Conservation (phyloP, 2,329 filamentous ascomycete species). For the Cytospora chrysosperma region DNA sequence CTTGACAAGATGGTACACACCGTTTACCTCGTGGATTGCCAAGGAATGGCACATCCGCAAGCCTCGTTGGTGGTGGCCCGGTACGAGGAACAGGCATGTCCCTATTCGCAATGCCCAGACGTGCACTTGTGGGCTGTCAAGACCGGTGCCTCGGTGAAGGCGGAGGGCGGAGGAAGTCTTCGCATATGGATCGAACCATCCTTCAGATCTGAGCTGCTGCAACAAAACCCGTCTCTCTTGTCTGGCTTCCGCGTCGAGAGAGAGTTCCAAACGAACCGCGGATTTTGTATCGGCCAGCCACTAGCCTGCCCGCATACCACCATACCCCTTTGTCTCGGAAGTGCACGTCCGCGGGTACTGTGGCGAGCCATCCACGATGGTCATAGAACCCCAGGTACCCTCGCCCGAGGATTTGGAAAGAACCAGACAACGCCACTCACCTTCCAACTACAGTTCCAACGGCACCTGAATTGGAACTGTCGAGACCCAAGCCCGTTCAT, state of each 20-base stretch:
- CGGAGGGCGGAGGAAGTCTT: background rate
- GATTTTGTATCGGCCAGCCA: background rate
- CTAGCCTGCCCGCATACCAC: background rate
- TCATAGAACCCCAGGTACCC: background rate
- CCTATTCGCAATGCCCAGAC: background rate
- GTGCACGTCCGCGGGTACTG: background rate
- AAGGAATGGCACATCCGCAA: background rate
- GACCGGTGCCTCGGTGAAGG: background rate
- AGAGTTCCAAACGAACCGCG: background rate
- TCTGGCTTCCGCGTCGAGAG: background rate
- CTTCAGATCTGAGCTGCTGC: background rate
- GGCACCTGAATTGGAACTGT: background rate
- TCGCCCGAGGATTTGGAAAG: background rate
- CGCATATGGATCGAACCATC: background rate
- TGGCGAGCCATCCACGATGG: background rate
- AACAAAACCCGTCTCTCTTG: background rate
- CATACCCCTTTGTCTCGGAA: background rate
- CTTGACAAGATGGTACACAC: background rate
- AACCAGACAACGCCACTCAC: background rate
- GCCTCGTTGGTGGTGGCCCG: too few species aligned
- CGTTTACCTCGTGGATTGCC: background rate
- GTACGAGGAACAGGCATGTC: background rate
- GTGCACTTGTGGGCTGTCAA: background rate
- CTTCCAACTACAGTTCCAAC: background rate
- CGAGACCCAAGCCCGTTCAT: constrained; percentile 8